A percentile compares a stretch with the other conserved stretches of the same genome.
These are phyloP conservation scores for Cercophora samala DNA, from an alignment of 495 filamentous ascomycete species.

Conservation along the genomic window DNA sequence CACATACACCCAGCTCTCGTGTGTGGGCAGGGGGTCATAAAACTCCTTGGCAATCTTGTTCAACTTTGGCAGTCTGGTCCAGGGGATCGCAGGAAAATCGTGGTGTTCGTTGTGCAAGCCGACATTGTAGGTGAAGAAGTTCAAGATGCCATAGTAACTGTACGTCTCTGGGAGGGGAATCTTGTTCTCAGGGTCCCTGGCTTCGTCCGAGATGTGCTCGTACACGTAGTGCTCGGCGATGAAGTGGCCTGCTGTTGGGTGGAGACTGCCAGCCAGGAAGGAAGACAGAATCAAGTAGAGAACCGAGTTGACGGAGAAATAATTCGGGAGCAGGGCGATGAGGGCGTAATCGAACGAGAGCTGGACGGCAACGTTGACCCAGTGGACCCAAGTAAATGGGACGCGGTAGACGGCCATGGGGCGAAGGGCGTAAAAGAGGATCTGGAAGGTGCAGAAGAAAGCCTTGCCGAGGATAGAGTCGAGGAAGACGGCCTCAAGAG, in stretches of 20 bases:
- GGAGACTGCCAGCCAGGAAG: slow-evolving; percentile 89
- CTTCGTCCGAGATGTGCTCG: slow-evolving; percentile 57
- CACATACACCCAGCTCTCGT: slow-evolving; percentile 86
- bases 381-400: slow-evolving; percentile 81
- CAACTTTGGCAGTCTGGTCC: slow-evolving; percentile 75
- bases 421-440: slow-evolving; percentile 98
- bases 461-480: slow-evolving; percentile 96
- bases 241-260: slow-evolving; percentile 96
- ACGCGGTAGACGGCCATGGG: slow-evolving; percentile 92
- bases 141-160: slow-evolving; percentile 92
- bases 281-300: slow-evolving; percentile 79
- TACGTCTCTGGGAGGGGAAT: slow-evolving; percentile 86
- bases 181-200: slow-evolving; percentile 56
- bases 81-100: slow-evolving; percentile 95
- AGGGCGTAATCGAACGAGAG: slow-evolving; percentile 73
- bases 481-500: slow-evolving; percentile 87
- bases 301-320: slow-evolving; percentile 57
- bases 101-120: slow-evolving; percentile 98
- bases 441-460: slow-evolving; percentile 99
- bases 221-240: slow-evolving; percentile 99
- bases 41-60: slow-evolving; percentile 85
- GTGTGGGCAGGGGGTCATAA: slow-evolving; percentile 81
- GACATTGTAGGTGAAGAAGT: slow-evolving; percentile 93
- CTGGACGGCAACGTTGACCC: slow-evolving; percentile 74
- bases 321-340: slow-evolving; percentile 41